These are phyloP conservation scores for Acidiella bohemica DNA, from an alignment of 495 filamentous ascomycete genomes.

Conservation along the genomic window DNA sequence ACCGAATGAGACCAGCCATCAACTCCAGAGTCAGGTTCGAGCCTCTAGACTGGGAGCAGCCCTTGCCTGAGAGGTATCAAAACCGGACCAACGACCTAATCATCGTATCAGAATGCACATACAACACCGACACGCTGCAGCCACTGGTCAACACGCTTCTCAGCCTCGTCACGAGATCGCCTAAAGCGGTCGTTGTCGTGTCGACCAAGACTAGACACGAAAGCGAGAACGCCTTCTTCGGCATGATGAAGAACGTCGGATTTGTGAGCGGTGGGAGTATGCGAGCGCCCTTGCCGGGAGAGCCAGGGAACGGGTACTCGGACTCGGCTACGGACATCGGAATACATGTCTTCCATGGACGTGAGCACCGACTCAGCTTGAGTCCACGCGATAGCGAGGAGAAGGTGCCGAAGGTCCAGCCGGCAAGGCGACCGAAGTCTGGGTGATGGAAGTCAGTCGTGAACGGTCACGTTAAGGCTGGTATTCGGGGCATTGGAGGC, in stretches of 20 bases:
- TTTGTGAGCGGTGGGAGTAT: constrained; percentile 29
- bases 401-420: too few relatives aligned
- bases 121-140: constrained; percentile 73
- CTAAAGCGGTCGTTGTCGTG: constrained; percentile 49
- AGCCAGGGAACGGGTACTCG: constrained; percentile 12
- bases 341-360: constrained; percentile 13
- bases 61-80: constrained; percentile 28
- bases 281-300: constrained; percentile 8
- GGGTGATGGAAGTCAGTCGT: too few relatives aligned
- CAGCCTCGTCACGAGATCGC: constrained; percentile 37
- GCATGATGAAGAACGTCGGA: constrained; percentile 49
- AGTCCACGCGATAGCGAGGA: constrained; percentile 13
- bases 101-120: constrained; percentile 84
- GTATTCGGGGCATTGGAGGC: too few relatives aligned
- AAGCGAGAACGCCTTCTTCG: constrained; percentile 67
- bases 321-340: constrained; percentile 16
- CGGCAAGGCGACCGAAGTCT: too few relatives aligned
- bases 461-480: too few relatives aligned
- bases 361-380: constrained; percentile 9
- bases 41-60: constrained; percentile 62
- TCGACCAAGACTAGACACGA: constrained; percentile 77
- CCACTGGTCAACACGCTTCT: constrained; percentile 58
- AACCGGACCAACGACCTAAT: constrained; percentile 51
- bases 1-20: constrained; percentile 31
- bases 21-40: constrained; percentile 38